Conservation (phyloP, 1,139 yeast species). For the Nadsonia commutata region DNA sequence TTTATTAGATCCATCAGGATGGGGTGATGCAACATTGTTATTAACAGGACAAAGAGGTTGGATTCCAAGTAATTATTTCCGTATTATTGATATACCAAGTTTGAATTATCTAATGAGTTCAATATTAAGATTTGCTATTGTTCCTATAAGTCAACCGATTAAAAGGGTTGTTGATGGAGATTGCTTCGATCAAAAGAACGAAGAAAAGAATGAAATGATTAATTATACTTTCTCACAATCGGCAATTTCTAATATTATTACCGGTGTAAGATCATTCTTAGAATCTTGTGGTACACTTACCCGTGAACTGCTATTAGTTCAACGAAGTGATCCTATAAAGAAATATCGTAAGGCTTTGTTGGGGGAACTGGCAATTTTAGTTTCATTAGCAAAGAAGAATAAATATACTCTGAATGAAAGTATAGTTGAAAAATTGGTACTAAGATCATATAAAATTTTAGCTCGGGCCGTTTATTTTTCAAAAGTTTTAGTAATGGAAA, state of each 20-base stretch:
- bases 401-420: slow-evolving; percentile 53
- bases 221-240: slow-evolving; percentile 24
- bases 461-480: slow-evolving; percentile 60
- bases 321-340: slow-evolving; percentile 51
- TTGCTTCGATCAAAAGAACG: not conserved
- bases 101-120: slow-evolving; percentile 46
- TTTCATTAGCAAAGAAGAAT: slow-evolving; percentile 74
- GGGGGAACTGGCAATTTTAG: slow-evolving; percentile 83
- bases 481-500: slow-evolving; percentile 45
- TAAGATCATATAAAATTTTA: slow-evolving; percentile 61
- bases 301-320: slow-evolving; percentile 65
- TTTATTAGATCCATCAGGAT: slow-evolving; percentile 81
- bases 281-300: slow-evolving; percentile 76
- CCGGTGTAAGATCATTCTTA: slow-evolving; percentile 66
- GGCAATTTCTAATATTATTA: slow-evolving; percentile 48
- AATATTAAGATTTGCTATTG: slow-evolving; percentile 58
- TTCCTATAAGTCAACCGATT: slow-evolving; percentile 30
- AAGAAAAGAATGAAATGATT: slow-evolving; percentile 3
- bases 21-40: slow-evolving; percentile 89
- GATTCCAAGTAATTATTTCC: slow-evolving; percentile 90
- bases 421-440: slow-evolving; percentile 55
- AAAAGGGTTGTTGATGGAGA: slow-evolving; percentile 3
- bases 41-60: slow-evolving; percentile 73
- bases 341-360: slow-evolving; percentile 64
- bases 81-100: slow-evolving; percentile 36